These are phyloP conservation scores for Drechslerella coelobrocha DNA, from an alignment of 2,329 filamentous ascomycete genomes.

Conservation along the genomic window DNA sequence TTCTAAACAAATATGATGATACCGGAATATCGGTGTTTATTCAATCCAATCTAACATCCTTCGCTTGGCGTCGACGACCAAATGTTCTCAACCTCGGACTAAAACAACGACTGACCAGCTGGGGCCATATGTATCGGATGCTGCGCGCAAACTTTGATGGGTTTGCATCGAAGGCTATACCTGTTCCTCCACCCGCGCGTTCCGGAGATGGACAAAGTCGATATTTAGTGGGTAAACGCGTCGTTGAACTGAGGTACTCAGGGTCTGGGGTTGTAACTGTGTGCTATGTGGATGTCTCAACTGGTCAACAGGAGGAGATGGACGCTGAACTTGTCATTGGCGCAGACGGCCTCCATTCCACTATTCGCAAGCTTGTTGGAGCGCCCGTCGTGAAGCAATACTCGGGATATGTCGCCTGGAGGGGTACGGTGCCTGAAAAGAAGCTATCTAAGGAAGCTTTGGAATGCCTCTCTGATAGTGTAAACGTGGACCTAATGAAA, in stretches of 20 bases:
- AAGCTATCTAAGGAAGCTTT: slow-evolving; percentile 51
- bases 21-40: no score
- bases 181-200: slow-evolving; percentile 52
- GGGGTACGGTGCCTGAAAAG: slow-evolving; percentile 53
- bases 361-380: slow-evolving; percentile 57
- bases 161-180: slow-evolving; percentile 8
- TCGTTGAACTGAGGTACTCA: neutral
- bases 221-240: neutral
- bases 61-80: slow-evolving; percentile 55
- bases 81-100: slow-evolving; percentile 52
- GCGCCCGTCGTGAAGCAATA: slow-evolving; percentile 54
- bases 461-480: slow-evolving; percentile 28
- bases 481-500: no score
- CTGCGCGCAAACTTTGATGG: slow-evolving; percentile 62
- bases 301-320: slow-evolving; percentile 54
- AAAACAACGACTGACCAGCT: slow-evolving; percentile 62
- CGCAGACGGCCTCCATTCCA: slow-evolving; percentile 61
- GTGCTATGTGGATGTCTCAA: slow-evolving; percentile 28
- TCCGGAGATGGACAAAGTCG: slow-evolving; percentile 50
- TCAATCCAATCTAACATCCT: no score
- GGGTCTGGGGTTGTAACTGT: slow-evolving; percentile 47
- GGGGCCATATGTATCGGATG: slow-evolving; percentile 62
- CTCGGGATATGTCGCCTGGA: slow-evolving; percentile 56
- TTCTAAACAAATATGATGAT: slow-evolving; percentile 59
- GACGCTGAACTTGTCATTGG: slow-evolving; percentile 57